These are phyloP conservation scores for Sclerospora graminicola DNA, from an alignment of 352 stramenopile species.

Conservation along the genomic window DNA sequence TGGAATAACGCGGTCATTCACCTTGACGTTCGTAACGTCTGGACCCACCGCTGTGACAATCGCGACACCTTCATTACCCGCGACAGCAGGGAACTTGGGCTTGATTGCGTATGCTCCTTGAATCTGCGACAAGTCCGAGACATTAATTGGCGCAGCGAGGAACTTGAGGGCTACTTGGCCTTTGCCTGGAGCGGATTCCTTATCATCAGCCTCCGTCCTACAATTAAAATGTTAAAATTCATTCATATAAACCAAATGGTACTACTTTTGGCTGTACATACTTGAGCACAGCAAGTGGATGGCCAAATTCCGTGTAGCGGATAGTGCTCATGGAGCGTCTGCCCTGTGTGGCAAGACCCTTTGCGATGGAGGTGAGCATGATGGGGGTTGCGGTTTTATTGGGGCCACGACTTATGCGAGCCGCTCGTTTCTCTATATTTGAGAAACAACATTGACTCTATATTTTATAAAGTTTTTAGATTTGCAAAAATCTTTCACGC, in stretches of 20 bases:
- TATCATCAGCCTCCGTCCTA: conserved; percentile 60
- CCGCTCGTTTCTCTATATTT: conserved; percentile 12
- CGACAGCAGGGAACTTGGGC: conserved; percentile 65
- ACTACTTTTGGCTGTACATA: conserved; percentile 16
- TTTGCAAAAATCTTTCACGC: neutral
- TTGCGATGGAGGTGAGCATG: conserved; percentile 57
- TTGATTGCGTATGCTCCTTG: conserved; percentile 78
- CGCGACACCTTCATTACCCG: conserved; percentile 79
- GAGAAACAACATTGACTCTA: neutral
- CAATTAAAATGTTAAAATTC: too few relatives aligned
- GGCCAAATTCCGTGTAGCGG: conserved; percentile 62
- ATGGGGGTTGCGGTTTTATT: neutral
- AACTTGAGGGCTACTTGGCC: conserved; percentile 83
- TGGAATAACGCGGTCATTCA: conserved; percentile 84
- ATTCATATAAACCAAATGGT: too few relatives aligned
- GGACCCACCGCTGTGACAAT: conserved; percentile 76
- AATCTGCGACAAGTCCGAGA: conserved; percentile 82
- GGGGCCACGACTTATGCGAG: neutral
- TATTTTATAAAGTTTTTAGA: neutral
- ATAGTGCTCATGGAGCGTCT: conserved; percentile 64
- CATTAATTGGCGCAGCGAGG: conserved; percentile 83
- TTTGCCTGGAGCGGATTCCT: conserved; percentile 31
- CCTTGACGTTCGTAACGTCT: conserved; percentile 69
- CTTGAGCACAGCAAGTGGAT: conserved; percentile 57
- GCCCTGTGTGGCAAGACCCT: conserved; percentile 34